Conservation (phyloP, 2,329 filamentous ascomycete genomes). For the Curvularia sp. region DNA sequence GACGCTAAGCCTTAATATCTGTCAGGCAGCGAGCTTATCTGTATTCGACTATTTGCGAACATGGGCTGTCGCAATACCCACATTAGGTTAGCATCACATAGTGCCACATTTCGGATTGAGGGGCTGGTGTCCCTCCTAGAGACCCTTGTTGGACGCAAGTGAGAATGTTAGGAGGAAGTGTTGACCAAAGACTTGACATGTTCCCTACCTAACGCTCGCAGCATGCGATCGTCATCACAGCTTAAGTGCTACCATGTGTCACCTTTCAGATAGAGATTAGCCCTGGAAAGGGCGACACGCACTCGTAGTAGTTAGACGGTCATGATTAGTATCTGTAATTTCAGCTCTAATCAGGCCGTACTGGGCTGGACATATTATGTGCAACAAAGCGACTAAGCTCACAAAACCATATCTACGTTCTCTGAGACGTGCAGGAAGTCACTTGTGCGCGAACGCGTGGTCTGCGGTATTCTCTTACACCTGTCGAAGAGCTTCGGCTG, state of each 20-base stretch:
- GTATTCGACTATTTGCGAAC: slow-evolving; percentile 2
- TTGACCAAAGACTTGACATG: neutral
- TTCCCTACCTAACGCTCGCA: slow-evolving; percentile 1
- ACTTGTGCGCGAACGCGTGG: neutral
- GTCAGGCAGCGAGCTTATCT: slow-evolving; percentile 3
- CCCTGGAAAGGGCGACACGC: slow-evolving; percentile 1
- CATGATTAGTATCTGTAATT: neutral
- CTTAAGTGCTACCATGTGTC: slow-evolving; percentile 1
- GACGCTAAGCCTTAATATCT: neutral
- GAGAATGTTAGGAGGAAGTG: neutral
- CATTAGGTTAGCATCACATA: neutral
- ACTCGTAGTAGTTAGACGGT: neutral
- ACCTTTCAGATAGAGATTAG: slow-evolving; percentile 2
- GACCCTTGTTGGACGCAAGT: neutral
- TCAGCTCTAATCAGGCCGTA: slow-evolving; percentile 1
- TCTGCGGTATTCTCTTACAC: slow-evolving; percentile 3
- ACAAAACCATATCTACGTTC: slow-evolving; percentile 2
- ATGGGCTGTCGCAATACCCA: neutral
- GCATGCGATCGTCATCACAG: neutral
- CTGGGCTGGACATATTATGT: neutral
- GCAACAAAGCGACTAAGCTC: slow-evolving; percentile 2
- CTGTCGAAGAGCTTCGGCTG: neutral
- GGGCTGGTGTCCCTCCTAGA: neutral
- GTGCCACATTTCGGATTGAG: neutral
- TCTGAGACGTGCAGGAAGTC: slow-evolving; percentile 1